phyloP scores from a whole-genome alignment of 306 rosid species.

The Lathyrus sativus region DNA sequence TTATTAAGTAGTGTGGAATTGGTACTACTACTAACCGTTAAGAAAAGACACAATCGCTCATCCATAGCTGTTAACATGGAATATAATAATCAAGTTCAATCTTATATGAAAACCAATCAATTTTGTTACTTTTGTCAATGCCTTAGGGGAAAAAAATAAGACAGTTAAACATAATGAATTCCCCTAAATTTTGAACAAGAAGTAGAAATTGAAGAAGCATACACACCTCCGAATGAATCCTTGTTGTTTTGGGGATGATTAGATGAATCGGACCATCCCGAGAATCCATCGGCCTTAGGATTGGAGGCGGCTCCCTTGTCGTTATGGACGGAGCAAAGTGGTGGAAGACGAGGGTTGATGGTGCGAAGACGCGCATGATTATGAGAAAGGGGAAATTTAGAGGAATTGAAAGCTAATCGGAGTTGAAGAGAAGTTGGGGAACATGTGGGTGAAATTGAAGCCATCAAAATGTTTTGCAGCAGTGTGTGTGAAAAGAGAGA shows the following conservation, averaged over 20 bases:
- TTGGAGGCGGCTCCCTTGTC: slow-evolving; percentile 43
- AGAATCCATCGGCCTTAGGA: slow-evolving; percentile 52
- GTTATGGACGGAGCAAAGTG: slow-evolving; percentile 45
- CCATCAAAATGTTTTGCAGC: slow-evolving; percentile 47
- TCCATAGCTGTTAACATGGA: not conserved
- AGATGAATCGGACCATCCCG: slow-evolving; percentile 80
- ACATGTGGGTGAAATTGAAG: slow-evolving; percentile 57
- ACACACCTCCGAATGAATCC: slow-evolving; percentile 62
- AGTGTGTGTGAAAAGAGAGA: not conserved
- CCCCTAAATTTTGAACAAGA: not conserved
- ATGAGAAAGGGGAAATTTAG: slow-evolving; percentile 46
- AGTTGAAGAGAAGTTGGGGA: slow-evolving; percentile 95
- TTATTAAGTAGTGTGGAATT: slow-evolving; percentile 51
- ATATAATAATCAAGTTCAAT: not conserved
- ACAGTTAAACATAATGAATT: too few relatives aligned
- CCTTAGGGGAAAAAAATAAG: too few relatives aligned
- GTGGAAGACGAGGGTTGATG: slow-evolving; percentile 49
- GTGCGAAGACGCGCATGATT: slow-evolving; percentile 43
- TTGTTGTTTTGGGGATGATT: slow-evolving; percentile 47
- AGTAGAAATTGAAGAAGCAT: slow-evolving; percentile 18
- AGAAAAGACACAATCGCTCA: slow-evolving; percentile 19
- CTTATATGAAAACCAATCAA: too few relatives aligned
- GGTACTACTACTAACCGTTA: slow-evolving; percentile 22
- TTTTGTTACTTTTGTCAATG: too few relatives aligned
- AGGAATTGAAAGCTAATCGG: slow-evolving; percentile 59